phyloP scores from a whole-genome alignment of 192 early-diverging fungal genomes.

The Entomortierella parvispora region DNA sequence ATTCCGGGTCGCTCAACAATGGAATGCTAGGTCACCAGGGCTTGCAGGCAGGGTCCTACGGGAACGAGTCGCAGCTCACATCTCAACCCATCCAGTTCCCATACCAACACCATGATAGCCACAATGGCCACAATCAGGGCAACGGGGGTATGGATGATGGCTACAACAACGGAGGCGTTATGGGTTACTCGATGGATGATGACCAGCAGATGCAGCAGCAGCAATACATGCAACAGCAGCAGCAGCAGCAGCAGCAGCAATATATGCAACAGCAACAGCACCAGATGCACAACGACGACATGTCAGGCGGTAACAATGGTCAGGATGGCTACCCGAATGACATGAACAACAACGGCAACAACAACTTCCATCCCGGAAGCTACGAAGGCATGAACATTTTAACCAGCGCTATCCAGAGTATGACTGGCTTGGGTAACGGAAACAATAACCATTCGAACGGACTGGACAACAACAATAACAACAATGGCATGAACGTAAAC shows the following conservation, averaged over 20 bases:
- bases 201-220: slow-evolving; percentile 12
- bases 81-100: slow-evolving; percentile 25
- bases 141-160: slow-evolving; percentile 21
- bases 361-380: background rate
- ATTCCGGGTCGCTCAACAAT: slow-evolving; percentile 13
- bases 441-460: slow-evolving; percentile 15
- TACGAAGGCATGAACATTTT: background rate
- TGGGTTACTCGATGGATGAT: slow-evolving; percentile 5
- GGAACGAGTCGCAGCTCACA: slow-evolving; percentile 12
- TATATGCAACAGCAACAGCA: slow-evolving; percentile 1
- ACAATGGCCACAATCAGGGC: slow-evolving; percentile 18
- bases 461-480: slow-evolving; percentile 14
- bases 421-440: slow-evolving; percentile 16
- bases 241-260: slow-evolving; percentile 6
- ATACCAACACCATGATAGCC: slow-evolving; percentile 8
- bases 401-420: slow-evolving; percentile 11
- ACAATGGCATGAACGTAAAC: background rate
- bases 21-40: slow-evolving; percentile 2
- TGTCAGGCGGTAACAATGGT: slow-evolving; percentile 1
- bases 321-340: slow-evolving; percentile 1
- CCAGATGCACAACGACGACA: background rate
- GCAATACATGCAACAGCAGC: slow-evolving; percentile 12
- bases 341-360: background rate
- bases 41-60: background rate
- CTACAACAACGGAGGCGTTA: slow-evolving; percentile 14